Evolutionary conservation across 441 rosid genomes (phyloP), one percentile per base, ranked within the genome.

Genomic region (Pelargonium australe): DNA sequence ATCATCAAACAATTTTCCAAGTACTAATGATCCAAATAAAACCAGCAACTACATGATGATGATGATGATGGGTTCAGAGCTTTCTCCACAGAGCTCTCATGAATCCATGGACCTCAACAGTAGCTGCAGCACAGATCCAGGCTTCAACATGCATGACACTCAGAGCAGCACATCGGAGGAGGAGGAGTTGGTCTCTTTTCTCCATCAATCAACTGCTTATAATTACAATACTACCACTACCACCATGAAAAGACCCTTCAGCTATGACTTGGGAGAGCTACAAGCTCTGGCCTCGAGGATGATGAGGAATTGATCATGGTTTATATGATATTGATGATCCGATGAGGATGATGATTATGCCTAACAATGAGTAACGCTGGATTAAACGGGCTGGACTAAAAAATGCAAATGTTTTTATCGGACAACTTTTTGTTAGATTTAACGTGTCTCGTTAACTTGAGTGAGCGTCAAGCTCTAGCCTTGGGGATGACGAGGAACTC

Each of bases 251-350:
- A 88, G 89, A 78, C 79, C 83, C 7, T 76, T 66, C 73, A 74
- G 67, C 66, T 68, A 68, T 64, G 98, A 90, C 47, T 68, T 87
- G 76, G 83, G 97, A 71, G 98, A 93, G 85, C 96, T 93, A 77
- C 97, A 93, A 72, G 95, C 89, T 66, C 83, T 93, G 71, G 98
- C 98, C 58, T 79, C 84, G 76, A 85, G 90, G 75, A 93, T 93
- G 97, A 93, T 85, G 97, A 83, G 80, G 81, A 82, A 79, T 74
- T 86, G 69, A 34, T 34, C 40, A 34, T 34, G 40, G 5, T 34
- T n/a, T n/a, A n/a, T 31, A 31, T 31, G 34, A 31, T 31, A 31
- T 31, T 34, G 40, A 34, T 34, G 40, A 34, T 34, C 40, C 5
- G 40, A 34, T 34, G 5, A 34, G 40, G 40, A 34, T 34, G 40